A percentile compares a stretch with the other conserved stretches of the same genome.
Evolutionary conservation across 2,329 filamentous ascomycete species (phyloP).

Genomic region (Alternaria conjuncta): DNA sequence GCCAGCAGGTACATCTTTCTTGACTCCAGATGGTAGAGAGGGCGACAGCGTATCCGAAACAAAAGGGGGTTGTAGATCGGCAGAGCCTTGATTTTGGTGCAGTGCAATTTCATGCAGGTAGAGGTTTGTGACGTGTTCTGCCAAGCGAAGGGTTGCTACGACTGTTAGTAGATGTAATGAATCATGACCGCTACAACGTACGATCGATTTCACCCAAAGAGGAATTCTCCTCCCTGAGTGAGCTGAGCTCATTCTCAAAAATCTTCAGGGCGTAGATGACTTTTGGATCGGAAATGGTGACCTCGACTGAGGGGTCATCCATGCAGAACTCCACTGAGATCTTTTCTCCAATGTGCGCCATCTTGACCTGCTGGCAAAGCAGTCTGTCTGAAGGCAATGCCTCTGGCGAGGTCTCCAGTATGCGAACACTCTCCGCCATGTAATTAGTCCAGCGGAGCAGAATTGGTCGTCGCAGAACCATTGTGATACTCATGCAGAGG

Average conservation of each 20-base stretch:
- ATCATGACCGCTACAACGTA: slow-evolving; percentile 21
- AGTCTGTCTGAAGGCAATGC: slow-evolving; percentile 63
- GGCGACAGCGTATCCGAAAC: slow-evolving; percentile 50
- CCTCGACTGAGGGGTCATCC: slow-evolving; percentile 59
- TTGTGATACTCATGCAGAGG: slow-evolving; percentile 62
- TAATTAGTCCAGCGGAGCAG: slow-evolving; percentile 67
- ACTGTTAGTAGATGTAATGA: slow-evolving; percentile 5
- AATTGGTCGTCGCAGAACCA: slow-evolving; percentile 64
- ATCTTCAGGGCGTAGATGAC: slow-evolving; percentile 62
- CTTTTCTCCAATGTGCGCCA: slow-evolving; percentile 65
- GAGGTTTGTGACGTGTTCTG: slow-evolving; percentile 56
- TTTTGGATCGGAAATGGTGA: slow-evolving; percentile 62
- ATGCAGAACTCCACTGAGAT: slow-evolving; percentile 64
- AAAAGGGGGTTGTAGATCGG: slow-evolving; percentile 56
- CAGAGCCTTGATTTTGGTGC: slow-evolving; percentile 51
- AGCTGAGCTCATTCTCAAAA: slow-evolving; percentile 59
- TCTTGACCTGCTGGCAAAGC: slow-evolving; percentile 64
- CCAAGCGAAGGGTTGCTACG: slow-evolving; percentile 50
- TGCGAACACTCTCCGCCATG: slow-evolving; percentile 67
- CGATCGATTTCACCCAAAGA: slow-evolving; percentile 46
- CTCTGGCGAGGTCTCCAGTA: slow-evolving; percentile 63
- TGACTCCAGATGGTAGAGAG: slow-evolving; percentile 45
- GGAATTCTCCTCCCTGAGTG: slow-evolving; percentile 46
- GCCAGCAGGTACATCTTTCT: slow-evolving; percentile 51
- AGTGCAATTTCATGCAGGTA: slow-evolving; percentile 60